Conservation (phyloP, 2,329 filamentous ascomycete species). For the Beauveria sp. region DNA sequence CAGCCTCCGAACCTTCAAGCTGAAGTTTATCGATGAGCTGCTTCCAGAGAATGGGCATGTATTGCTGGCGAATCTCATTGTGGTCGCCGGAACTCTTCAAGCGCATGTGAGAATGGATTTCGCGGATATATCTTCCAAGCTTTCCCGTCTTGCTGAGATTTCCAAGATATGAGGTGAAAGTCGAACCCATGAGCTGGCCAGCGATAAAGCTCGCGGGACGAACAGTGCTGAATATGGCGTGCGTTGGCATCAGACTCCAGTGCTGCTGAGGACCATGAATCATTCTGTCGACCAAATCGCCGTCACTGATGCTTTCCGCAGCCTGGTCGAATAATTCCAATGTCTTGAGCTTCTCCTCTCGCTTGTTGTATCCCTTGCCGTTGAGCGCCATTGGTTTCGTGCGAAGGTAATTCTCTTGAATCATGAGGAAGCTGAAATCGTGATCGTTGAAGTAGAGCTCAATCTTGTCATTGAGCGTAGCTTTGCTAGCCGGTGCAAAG, state of each 20-base stretch:
- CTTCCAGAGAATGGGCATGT: slow-evolving; percentile 82
- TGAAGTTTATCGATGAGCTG: slow-evolving; percentile 68
- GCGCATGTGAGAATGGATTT: slow-evolving; percentile 96
- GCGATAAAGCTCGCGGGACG: slow-evolving; percentile 80
- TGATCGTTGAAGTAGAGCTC: slow-evolving; percentile 99
- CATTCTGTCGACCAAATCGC: slow-evolving; percentile 93
- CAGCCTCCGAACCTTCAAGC: slow-evolving; percentile 70
- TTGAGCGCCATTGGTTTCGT: slow-evolving; percentile 64
- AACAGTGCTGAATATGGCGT: slow-evolving; percentile 93
- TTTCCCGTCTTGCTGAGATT: slow-evolving; percentile 84
- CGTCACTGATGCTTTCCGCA: slow-evolving; percentile 93
- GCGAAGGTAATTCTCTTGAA: slow-evolving; percentile 94
- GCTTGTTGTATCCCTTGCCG: slow-evolving; percentile 47
- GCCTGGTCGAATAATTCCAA: slow-evolving; percentile 82
- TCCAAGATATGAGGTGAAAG: slow-evolving; percentile 88
- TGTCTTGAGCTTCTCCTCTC: slow-evolving; percentile 69
- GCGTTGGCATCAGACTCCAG: slow-evolving; percentile 95
- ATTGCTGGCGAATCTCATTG: slow-evolving; percentile 90
- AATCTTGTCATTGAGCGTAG: slow-evolving; percentile 93
- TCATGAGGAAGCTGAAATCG: slow-evolving; percentile 94
- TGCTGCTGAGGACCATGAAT: slow-evolving; percentile 98
- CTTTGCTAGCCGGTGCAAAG: slow-evolving; percentile 74
- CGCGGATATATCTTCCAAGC: slow-evolving; percentile 74
- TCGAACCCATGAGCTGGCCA: slow-evolving; percentile 66
- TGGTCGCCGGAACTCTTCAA: slow-evolving; percentile 83